Evolutionary conservation across 2,329 filamentous ascomycete genomes (phyloP), one percentile per base, ranked within the genome.

Genomic region (Neopestalotiopsis sp.): DNA sequence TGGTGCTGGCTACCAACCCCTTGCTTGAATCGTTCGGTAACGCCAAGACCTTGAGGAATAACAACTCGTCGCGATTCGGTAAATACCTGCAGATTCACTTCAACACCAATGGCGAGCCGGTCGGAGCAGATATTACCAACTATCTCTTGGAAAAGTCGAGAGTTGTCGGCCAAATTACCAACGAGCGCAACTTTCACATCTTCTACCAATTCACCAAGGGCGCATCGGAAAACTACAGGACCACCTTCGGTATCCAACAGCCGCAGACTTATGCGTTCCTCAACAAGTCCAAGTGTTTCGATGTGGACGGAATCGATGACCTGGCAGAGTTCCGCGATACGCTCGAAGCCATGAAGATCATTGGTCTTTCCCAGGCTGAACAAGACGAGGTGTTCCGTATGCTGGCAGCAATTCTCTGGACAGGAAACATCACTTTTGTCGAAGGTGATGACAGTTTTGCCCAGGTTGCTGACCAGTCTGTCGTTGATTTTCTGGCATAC

Each of bases 141-240:
- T 99, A 99, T 78, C 86, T 99, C 30, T 87, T 99, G 66, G 96
- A 99, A 81, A 98, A 98, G 85, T 91, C 94, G 62, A 89, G 96
- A 83, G 96, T 99, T 20, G 94, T 97, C 10, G 94, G 95, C 17
- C 96, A 98, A 84, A 98, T 98, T 74, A 86, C 84, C 69, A 97
- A 98, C 80, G 96, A 99, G 86, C 90, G 96, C 74, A 98, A 97
- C 83, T 99, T 99, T 81, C 96, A 99, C 83, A 98, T 99, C 76
- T 99, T 99, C 81, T 99, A 99, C 83, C 96, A 99, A 81, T 98
- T 98, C 81, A 94, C 96, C 61, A 99, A 98, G 83, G 94, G 93
- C 4, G 95, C 95, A 10, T 92, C 94, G n/a, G 87, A 92, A 74
- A 89, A 92, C 69, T 97, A 98, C 81, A 88, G 94, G 79, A 90